Base-by-base conservation (phyloP, 768 basidiomycete species). In the Pulveroboletus frians region DNA sequence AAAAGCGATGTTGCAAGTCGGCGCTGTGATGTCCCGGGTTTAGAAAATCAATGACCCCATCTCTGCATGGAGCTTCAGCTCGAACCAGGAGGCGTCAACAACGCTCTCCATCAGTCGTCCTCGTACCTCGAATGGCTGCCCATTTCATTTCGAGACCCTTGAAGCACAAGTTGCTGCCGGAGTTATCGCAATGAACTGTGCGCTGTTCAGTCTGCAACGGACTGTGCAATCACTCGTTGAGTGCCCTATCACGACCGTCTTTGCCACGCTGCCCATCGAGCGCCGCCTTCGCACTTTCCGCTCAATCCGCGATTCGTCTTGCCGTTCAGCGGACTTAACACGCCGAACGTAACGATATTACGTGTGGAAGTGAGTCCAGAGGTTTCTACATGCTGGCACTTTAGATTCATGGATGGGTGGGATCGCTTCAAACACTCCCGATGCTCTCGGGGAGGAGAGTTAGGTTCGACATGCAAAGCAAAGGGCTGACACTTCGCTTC, bases 301-400 rank as follows among this genome's bases (percentile, higher is more conserved):
- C 46, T 47, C 46, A 53, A 41, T 46, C 50, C 3, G 40, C 57
- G 49, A 57, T 39, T 1, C 36, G 52, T 52, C 49, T 58, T 47
- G 32, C 54, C 52, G 51, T 47, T 47, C 51, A 47, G 29, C 23
- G 56, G 47, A 32, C 44, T 51, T 49, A 13, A 5, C 5, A 39
- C 32, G 39, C 43, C 49, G 15, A 51, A 56, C 60, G 47, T 55
- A 51, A 59, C 47, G 2, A 46, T 41, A 18, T 51, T 49, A 59
- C 47, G 53, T 53, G 46, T 46, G 27, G 38, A 36, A 14, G 41
- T 27, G 11, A 50, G 43, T 18, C 50, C 26, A 39, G 50, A 50
- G 9, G 46, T 46, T 46, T 52, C 56, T 46, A 50, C 47, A 26
- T 26, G 23, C 23, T 26, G 23, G 23, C 23, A 26, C 23, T 26